A percentile compares a stretch with the other conserved stretches of the same genome.
Conservation (phyloP, 495 filamentous ascomycete species). For the Penicillium maclennaniae region DNA sequence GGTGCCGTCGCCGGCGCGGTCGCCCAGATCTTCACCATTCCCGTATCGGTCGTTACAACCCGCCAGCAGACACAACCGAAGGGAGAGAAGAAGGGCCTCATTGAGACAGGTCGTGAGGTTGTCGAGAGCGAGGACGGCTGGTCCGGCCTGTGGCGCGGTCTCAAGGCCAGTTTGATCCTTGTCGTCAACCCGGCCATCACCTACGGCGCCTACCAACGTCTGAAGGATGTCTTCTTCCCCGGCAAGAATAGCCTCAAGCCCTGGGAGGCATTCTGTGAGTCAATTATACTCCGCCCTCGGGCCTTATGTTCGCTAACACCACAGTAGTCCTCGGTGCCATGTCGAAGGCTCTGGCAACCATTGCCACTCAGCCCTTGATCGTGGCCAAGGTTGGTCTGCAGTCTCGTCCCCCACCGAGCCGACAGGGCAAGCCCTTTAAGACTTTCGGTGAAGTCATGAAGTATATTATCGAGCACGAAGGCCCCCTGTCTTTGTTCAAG, state of each 20-base stretch:
- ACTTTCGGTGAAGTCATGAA: slow-evolving; percentile 92
- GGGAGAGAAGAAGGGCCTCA: slow-evolving; percentile 75
- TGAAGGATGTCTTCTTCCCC: slow-evolving; percentile 75
- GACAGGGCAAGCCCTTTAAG: slow-evolving; percentile 90
- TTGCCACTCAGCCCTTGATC: slow-evolving; percentile 91
- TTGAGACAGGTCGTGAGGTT: slow-evolving; percentile 88
- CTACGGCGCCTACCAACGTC: slow-evolving; percentile 92
- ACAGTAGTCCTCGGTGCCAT: slow-evolving; percentile 77
- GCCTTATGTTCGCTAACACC: slow-evolving; percentile 13
- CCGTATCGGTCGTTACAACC: slow-evolving; percentile 91
- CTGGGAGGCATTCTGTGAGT: slow-evolving; percentile 88
- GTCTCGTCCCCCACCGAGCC: slow-evolving; percentile 78
- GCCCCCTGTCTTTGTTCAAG: slow-evolving; percentile 80
- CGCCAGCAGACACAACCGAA: slow-evolving; percentile 91
- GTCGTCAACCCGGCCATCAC: slow-evolving; percentile 98
- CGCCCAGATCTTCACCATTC: slow-evolving; percentile 94
- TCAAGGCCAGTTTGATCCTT: slow-evolving; percentile 94
- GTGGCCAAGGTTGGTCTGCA: slow-evolving; percentile 97
- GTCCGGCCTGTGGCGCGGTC: slow-evolving; percentile 84
- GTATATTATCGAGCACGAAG: slow-evolving; percentile 88
- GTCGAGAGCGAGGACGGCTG: slow-evolving; percentile 86
- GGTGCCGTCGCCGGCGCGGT: slow-evolving; percentile 87
- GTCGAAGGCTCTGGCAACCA: slow-evolving; percentile 90
- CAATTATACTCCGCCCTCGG: neutral
- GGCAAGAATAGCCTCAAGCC: slow-evolving; percentile 72